Evolutionary conservation across 148 eudicot species (phyloP).

Genomic region (Polygonum aviculare): DNA sequence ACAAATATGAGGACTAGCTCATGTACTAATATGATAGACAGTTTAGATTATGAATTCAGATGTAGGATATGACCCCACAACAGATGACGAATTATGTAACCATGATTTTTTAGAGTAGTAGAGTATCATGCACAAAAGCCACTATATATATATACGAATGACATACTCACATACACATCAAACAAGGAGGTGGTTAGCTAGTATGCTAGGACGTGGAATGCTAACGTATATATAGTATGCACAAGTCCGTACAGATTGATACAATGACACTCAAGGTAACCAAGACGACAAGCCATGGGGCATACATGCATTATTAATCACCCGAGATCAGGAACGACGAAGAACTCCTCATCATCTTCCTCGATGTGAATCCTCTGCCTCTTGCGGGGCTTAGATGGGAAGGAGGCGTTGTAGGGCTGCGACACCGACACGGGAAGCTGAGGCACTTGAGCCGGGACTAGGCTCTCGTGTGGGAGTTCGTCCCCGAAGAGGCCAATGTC

Average conservation of each 20-base stretch:
- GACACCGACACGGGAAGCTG: conserved; percentile 51
- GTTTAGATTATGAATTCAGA: too few species aligned
- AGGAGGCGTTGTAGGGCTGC: conserved; percentile 20
- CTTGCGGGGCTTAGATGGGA: conserved; percentile 25
- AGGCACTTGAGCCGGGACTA: conserved; percentile 90
- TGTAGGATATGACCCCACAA: too few species aligned
- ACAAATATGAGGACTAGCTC: too few species aligned
- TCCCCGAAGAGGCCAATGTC: conserved; percentile 59
- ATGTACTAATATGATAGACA: too few species aligned
- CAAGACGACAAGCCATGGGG: background rate
- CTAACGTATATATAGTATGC: background rate
- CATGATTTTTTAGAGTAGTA: too few species aligned
- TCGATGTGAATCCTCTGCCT: conserved; percentile 57
- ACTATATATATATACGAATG: too few species aligned
- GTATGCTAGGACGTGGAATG: too few species aligned
- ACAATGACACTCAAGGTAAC: background rate
- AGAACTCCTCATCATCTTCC: conserved; percentile 56
- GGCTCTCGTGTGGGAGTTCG: conserved; percentile 37
- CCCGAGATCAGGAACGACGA: conserved; percentile 92
- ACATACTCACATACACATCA: too few species aligned
- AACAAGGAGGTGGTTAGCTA: too few species aligned
- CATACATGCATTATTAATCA: conserved; percentile 16
- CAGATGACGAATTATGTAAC: too few species aligned
- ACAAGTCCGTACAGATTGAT: background rate
- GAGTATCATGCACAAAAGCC: too few species aligned